Percentiles rank a stretch among this genome's conserved stretches.
Evolutionary conservation across 1,139 yeast species (phyloP).

Genomic region (Blastobotrys apis): DNA sequence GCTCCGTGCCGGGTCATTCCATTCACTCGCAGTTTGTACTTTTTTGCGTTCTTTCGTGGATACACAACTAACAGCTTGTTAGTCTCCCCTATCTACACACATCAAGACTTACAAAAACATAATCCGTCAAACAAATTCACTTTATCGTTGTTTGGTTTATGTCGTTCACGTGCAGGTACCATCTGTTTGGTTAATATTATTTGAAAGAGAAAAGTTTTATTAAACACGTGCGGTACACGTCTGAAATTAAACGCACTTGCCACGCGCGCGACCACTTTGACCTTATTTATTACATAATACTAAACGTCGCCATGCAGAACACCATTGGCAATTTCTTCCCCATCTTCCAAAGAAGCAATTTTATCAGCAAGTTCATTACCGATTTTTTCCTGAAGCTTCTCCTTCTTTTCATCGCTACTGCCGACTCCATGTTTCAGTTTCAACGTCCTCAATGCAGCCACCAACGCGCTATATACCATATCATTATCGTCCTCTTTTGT

Average conservation of each 20-base stretch:
- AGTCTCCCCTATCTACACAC: too few relatives aligned
- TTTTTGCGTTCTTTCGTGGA: background rate
- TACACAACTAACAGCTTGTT: background rate
- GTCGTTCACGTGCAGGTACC: too few relatives aligned
- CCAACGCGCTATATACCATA: slow-evolving; percentile 28
- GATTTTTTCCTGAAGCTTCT: slow-evolving; percentile 51
- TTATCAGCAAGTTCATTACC: slow-evolving; percentile 56
- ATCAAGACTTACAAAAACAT: too few relatives aligned
- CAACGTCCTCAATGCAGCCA: slow-evolving; percentile 32
- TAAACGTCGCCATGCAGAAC: slow-evolving; percentile 68
- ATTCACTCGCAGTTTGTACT: background rate
- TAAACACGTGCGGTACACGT: too few relatives aligned
- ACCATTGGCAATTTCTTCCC: slow-evolving; percentile 56
- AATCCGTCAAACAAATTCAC: too few relatives aligned
- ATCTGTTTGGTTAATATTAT: too few relatives aligned
- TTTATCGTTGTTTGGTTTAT: too few relatives aligned
- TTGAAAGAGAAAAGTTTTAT: too few relatives aligned
- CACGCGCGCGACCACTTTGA: too few relatives aligned
- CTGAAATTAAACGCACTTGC: too few relatives aligned
- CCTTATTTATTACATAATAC: too few relatives aligned
- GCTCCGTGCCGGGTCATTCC: too few relatives aligned
- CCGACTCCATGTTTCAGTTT: slow-evolving; percentile 21
- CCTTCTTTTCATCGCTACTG: slow-evolving; percentile 32
- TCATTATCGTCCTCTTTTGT: slow-evolving; percentile 28
- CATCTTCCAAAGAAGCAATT: slow-evolving; percentile 51